These are phyloP conservation scores for Kazachstania kunashirensis DNA, from an alignment of 805 yeast genomes.

Conservation along the genomic window DNA sequence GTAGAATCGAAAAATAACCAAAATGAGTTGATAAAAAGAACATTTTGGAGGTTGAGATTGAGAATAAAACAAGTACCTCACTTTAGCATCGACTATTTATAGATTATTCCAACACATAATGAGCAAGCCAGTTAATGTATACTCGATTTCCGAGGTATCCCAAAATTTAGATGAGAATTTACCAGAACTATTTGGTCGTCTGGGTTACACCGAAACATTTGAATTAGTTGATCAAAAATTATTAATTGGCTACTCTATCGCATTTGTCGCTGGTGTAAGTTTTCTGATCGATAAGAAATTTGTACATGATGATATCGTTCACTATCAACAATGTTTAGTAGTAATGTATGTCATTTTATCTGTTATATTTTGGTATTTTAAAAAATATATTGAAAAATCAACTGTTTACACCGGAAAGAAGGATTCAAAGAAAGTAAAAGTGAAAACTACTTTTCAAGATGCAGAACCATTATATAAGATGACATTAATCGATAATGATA, in stretches of 20 bases:
- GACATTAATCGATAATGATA: conserved; percentile 20
- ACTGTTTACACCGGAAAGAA: conserved; percentile 37
- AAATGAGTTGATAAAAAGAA: too few relatives aligned
- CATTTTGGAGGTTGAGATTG: too few relatives aligned
- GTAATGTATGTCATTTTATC: conserved; percentile 35
- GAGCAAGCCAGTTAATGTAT: conserved; percentile 28
- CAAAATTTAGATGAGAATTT: conserved; percentile 25
- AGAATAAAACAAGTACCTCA: too few relatives aligned
- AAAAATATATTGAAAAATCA: conserved; percentile 32
- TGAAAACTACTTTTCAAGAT: conserved; percentile 30
- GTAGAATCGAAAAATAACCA: too few relatives aligned
- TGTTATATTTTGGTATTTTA: conserved; percentile 31
- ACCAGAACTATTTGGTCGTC: conserved; percentile 18
- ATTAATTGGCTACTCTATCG: conserved; percentile 43
- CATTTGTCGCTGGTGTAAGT: conserved; percentile 39
- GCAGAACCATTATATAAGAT: conserved; percentile 38
- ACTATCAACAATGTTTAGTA: conserved; percentile 34
- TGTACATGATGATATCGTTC: conserved; percentile 34
- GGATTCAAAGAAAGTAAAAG: conserved; percentile 21
- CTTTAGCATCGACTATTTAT: too few relatives aligned
- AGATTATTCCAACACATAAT: conserved; percentile 9
- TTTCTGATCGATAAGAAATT: conserved; percentile 43
- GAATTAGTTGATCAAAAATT: conserved; percentile 36
- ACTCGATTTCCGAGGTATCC: conserved; percentile 25
- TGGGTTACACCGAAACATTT: conserved; percentile 18